Evolutionary conservation across 1,284 basidiomycete genomes (phyloP).

Genomic region (Cryptococcus sp.): DNA sequence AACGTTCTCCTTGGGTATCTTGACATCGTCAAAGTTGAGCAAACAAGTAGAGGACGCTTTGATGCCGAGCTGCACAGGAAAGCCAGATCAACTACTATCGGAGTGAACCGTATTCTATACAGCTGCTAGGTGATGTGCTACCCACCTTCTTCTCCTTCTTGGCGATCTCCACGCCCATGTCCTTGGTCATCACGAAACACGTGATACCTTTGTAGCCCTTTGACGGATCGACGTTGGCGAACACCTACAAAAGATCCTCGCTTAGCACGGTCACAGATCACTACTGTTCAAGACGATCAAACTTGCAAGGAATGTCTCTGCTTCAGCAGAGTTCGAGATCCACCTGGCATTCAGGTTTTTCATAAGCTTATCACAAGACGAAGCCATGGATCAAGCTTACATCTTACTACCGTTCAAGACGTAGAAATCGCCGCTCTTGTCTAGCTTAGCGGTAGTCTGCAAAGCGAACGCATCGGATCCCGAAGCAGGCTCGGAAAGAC

Average conservation of each 20-base stretch:
- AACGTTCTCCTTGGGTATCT: conserved; percentile 87
- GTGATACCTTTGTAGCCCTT: conserved; percentile 99
- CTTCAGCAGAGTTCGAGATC: conserved; percentile 98
- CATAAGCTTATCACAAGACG: not conserved
- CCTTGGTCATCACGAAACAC: conserved; percentile 93
- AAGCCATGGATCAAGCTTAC: conserved; percentile 51
- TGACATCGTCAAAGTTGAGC: conserved; percentile 93
- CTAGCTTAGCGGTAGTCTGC: conserved; percentile 86
- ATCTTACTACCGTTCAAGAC: conserved; percentile 94
- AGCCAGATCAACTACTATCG: not conserved
- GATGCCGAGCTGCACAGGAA: conserved; percentile 72
- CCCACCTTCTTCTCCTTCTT: conserved; percentile 94
- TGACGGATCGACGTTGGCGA: conserved; percentile 91
- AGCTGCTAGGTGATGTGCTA: conserved; percentile 12
- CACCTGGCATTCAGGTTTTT: conserved; percentile 57
- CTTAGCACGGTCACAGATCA: not conserved
- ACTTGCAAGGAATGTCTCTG: conserved; percentile 69
- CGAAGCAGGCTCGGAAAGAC: conserved; percentile 86
- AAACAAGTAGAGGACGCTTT: conserved; percentile 96
- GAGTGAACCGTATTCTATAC: conserved; percentile 16
- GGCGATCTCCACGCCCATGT: conserved; percentile 95
- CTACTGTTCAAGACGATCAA: not conserved
- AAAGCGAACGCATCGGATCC: conserved; percentile 97
- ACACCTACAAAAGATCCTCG: conserved; percentile 62
- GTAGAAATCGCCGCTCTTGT: conserved; percentile 71